A percentile compares a stretch with the other conserved stretches of the same genome.
These are phyloP conservation scores for Brettanomyces naardenensis DNA, from an alignment of 805 yeast genomes.

Conservation along the genomic window DNA sequence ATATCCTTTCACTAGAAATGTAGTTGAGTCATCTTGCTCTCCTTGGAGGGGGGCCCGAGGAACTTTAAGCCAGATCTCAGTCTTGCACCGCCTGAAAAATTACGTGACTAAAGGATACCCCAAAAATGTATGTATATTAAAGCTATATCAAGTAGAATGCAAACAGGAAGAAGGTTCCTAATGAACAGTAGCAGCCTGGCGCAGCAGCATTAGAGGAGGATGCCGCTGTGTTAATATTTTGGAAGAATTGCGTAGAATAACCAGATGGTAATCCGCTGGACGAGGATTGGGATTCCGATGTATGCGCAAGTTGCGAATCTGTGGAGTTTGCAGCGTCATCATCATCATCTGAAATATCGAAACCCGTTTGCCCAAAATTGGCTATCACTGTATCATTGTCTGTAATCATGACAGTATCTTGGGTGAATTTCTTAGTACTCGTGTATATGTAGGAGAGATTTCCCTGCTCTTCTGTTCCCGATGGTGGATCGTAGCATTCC, in stretches of 20 bases:
- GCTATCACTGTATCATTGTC: slow-evolving; percentile 55
- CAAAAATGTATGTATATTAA: not conserved
- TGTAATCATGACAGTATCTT: slow-evolving; percentile 49
- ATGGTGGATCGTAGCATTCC: slow-evolving; percentile 69
- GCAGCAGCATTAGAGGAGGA: slow-evolving; percentile 1
- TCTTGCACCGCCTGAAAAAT: not conserved
- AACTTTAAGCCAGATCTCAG: not conserved
- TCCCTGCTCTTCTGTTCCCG: slow-evolving; percentile 36
- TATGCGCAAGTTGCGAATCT: not conserved
- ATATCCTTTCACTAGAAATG: too few relatives aligned
- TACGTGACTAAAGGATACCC: too few relatives aligned
- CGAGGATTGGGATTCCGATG: not conserved
- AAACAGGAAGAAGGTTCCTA: not conserved
- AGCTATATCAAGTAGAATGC: not conserved
- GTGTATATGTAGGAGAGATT: slow-evolving; percentile 41
- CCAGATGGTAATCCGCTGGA: slow-evolving; percentile 3
- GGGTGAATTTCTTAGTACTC: slow-evolving; percentile 39
- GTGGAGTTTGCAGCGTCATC: slow-evolving; percentile 3
- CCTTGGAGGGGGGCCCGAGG: too few relatives aligned
- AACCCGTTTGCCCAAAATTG: slow-evolving; percentile 56
- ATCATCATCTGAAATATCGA: slow-evolving; percentile 39
- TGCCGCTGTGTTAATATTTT: not conserved
- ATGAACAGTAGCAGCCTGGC: not conserved
- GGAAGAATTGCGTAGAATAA: slow-evolving; percentile 3
- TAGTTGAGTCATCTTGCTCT: too few relatives aligned